A percentile compares a stretch with the other conserved stretches of the same genome.
Evolutionary conservation across 192 early-diverging fungal species (phyloP).

Genomic region (Podila horticola): DNA sequence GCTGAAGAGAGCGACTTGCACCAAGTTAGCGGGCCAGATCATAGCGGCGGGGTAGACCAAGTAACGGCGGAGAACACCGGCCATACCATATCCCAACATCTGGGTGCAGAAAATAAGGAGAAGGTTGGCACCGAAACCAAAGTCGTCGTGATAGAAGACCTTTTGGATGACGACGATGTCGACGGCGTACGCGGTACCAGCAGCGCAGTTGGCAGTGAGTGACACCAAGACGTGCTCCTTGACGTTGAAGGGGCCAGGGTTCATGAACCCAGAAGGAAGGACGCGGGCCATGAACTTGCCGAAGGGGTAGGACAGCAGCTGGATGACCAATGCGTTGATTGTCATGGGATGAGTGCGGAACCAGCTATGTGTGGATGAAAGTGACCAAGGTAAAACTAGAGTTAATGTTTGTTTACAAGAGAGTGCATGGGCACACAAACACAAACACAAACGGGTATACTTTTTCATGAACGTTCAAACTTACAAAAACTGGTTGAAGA

Average conservation of each 20-base stretch:
- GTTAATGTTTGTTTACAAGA: too few relatives aligned
- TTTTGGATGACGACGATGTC: constrained; percentile 60
- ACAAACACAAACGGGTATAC: too few relatives aligned
- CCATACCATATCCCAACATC: too few relatives aligned
- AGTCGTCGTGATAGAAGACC: constrained; percentile 58
- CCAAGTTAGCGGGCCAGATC: constrained; percentile 88
- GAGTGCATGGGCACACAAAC: too few relatives aligned
- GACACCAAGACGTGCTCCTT: constrained; percentile 71
- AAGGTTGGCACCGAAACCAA: constrained; percentile 32
- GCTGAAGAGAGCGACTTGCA: constrained; percentile 59
- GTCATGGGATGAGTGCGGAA: constrained; percentile 48
- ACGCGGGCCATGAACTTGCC: constrained; percentile 45
- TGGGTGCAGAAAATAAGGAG: too few relatives aligned
- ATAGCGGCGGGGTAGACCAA: constrained; percentile 63
- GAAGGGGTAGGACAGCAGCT: constrained; percentile 53
- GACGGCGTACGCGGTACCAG: constrained; percentile 11
- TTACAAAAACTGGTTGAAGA: too few relatives aligned
- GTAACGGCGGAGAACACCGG: constrained; percentile 30
- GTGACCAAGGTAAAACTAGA: too few relatives aligned
- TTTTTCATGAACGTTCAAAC: too few relatives aligned
- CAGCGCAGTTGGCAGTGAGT: constrained; percentile 56
- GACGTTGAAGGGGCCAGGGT: constrained; percentile 66
- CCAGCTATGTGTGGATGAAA: neutral
- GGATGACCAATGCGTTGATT: constrained; percentile 48
- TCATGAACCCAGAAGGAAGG: constrained; percentile 38